Evolutionary conservation across 805 yeast genomes (phyloP), one percentile per base, ranked within the genome.

Genomic region (Saturnispora sekii): DNA sequence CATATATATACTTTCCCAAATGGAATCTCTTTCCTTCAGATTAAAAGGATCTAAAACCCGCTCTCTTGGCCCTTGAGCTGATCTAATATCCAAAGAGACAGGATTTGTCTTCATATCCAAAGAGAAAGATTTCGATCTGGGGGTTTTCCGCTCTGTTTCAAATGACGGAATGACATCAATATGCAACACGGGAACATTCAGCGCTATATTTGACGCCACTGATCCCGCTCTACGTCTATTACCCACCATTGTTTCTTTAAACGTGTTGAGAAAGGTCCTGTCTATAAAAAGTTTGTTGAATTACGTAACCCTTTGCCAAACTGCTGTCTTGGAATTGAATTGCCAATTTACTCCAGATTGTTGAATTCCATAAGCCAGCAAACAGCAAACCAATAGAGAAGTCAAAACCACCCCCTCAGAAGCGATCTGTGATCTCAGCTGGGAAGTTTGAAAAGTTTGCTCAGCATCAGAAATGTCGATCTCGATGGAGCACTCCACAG

Each of bases 131-230:
- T 5, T 21, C 26, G 26, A 21, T 21, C 26, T 21, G 26, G 26
- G 26, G 26, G 26, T 21, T 18, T 9, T 32, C 15, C 5, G 15
- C 14, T 29, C 6, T 10, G 18, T 10, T 15, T 12, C 31, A 14
- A 26, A 29, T 26, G 11, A n/a, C 9, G 4, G 41, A 4, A 32
- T 32, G 8, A 12, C 17, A n/a, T 44, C 45, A 10, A 45, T 36
- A 6, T 45, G 48, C 8, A 59, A 50, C 16, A 62, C 61, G 2
- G 80, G 79, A 9, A 70, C 67, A 32, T 72, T 74, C 37, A 70
- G 60, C 0, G 87, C 87, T 39, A 81, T 78, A 29, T 66, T 62
- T 41, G 77, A 77, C 1, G 81, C 86, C 48, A 79, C 72, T 2
- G 88, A 80, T 48, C 74, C 72, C 44, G 80, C 70, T 55, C 87